Evolutionary conservation across 768 basidiomycete genomes (phyloP).

Genomic region (Mycena alexandri): DNA sequence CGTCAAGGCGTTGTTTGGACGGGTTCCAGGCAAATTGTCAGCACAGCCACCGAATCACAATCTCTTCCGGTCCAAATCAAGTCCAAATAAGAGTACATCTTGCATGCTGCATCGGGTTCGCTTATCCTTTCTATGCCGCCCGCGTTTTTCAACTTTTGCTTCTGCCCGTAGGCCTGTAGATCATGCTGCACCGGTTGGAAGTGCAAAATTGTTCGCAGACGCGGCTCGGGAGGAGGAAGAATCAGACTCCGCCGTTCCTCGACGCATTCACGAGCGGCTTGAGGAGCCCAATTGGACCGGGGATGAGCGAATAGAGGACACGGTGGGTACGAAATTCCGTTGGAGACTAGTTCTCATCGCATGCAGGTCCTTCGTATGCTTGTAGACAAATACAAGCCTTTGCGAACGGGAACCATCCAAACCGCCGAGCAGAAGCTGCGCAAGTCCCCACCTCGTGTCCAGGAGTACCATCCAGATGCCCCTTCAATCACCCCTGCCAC

Average conservation of each 20-base stretch:
- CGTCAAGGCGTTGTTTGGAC: constrained; percentile 8
- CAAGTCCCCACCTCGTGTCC: constrained; percentile 58
- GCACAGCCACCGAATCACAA: constrained; percentile 20
- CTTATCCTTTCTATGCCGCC: constrained; percentile 2
- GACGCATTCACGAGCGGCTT: not conserved
- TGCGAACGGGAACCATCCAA: constrained; percentile 70
- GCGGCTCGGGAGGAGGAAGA: constrained; percentile 31
- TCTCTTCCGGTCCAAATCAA: constrained; percentile 6
- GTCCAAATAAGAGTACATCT: constrained; percentile 7
- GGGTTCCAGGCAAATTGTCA: not conserved
- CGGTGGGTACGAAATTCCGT: not conserved
- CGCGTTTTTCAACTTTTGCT: constrained; percentile 23
- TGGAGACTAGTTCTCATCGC: not conserved
- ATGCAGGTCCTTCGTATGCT: constrained; percentile 79
- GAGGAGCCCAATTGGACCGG: constrained; percentile 35
- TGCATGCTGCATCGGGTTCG: constrained; percentile 8
- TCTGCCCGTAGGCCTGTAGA: not conserved
- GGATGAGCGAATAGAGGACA: constrained; percentile 36
- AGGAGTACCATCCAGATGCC: constrained; percentile 38
- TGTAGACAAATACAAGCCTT: constrained; percentile 87
- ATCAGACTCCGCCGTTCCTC: not conserved
- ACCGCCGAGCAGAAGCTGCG: constrained; percentile 78
- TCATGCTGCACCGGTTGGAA: constrained; percentile 4
- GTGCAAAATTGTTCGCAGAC: constrained; percentile 36
- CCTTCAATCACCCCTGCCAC: constrained; percentile 39